phyloP scores from a whole-genome alignment of 1,284 basidiomycete genomes.

The Gomphus bonarii region DNA sequence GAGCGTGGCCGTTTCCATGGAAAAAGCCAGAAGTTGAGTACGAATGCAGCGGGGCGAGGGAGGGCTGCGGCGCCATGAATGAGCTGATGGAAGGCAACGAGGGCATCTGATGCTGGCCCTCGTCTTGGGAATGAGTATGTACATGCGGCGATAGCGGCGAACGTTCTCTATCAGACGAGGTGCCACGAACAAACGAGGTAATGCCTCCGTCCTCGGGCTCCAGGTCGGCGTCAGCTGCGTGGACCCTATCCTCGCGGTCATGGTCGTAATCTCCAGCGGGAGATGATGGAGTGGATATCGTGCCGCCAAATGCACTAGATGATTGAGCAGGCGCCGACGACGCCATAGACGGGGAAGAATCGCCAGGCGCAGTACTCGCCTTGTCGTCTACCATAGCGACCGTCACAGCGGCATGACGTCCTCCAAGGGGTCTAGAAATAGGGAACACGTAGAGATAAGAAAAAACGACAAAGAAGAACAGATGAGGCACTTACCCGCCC shows the following conservation, averaged over 20 bases:
- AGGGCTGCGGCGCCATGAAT: not conserved
- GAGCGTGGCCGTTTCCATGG: not conserved
- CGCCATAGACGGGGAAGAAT: not conserved
- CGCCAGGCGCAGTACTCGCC: not conserved
- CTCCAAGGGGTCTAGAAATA: slow-evolving; percentile 49
- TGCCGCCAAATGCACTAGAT: not conserved
- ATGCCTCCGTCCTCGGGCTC: slow-evolving; percentile 3
- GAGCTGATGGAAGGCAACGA: not conserved
- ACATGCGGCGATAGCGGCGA: not conserved
- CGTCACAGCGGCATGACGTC: slow-evolving; percentile 63
- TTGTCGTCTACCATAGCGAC: slow-evolving; percentile 7
- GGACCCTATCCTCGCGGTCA: not conserved
- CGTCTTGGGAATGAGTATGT: not conserved
- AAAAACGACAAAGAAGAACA: not conserved
- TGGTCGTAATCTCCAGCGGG: not conserved
- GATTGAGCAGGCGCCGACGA: not conserved
- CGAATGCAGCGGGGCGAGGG: not conserved
- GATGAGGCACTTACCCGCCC: slow-evolving; percentile 1
- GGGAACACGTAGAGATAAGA: not conserved
- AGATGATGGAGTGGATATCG: not conserved
- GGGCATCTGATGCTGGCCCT: not conserved
- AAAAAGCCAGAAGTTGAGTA: not conserved
- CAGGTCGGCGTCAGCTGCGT: not conserved
- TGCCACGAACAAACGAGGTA: not conserved
- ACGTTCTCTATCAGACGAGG: not conserved